These are phyloP conservation scores for Haplosporangium gracile DNA, from an alignment of 192 early-diverging fungal species.

Conservation along the genomic window DNA sequence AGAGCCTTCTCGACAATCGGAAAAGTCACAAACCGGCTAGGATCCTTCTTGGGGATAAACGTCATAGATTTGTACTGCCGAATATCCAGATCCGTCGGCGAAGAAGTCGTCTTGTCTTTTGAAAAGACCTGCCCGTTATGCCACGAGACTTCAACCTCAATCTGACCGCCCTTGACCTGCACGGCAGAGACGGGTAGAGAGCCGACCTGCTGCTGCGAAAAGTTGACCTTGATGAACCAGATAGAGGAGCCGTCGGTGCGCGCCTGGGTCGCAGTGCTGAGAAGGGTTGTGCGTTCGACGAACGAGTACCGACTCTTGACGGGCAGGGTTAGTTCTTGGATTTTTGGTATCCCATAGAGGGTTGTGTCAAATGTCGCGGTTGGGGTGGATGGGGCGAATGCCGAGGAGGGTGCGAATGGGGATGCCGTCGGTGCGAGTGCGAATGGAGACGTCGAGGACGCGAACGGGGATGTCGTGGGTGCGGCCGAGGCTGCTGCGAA, in stretches of 20 bases:
- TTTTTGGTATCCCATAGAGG: background rate
- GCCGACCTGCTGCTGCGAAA: background rate
- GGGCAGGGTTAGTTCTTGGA: background rate
- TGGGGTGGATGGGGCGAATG: background rate
- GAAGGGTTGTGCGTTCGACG: background rate
- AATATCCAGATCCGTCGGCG: background rate
- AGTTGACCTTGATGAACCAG: background rate
- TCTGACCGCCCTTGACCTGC: background rate
- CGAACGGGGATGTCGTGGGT: background rate
- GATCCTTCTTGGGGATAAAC: background rate
- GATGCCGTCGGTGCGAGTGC: background rate
- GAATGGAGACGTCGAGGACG: background rate
- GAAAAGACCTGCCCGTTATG: background rate
- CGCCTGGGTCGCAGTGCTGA: background rate
- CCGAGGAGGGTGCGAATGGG: background rate
- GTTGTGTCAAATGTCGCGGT: background rate
- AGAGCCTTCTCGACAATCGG: background rate
- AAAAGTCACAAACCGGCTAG: background rate
- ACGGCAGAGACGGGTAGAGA: background rate
- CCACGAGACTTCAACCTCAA: background rate
- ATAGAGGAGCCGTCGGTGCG: background rate
- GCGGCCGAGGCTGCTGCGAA: no score
- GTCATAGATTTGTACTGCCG: background rate
- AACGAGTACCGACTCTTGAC: background rate
- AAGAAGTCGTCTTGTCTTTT: background rate